phyloP scores from a whole-genome alignment of 768 basidiomycete genomes.

The Pulveroboletus sp. region DNA sequence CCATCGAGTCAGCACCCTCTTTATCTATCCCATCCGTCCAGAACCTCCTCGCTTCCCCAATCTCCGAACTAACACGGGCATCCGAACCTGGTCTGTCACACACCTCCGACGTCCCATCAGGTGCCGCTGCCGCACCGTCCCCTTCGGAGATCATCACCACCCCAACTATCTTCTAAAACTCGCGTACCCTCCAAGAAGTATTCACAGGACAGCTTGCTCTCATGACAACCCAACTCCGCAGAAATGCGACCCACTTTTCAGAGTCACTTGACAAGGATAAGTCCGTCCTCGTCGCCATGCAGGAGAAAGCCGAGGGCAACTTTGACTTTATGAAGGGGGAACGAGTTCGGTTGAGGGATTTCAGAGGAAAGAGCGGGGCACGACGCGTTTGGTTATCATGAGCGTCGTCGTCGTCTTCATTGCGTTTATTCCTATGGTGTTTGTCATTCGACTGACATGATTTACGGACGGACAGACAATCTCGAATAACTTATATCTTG shows the following conservation, averaged over 20 bases:
- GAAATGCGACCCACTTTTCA: slow-evolving; percentile 79
- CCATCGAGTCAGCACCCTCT: slow-evolving; percentile 20
- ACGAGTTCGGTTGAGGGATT: slow-evolving; percentile 56
- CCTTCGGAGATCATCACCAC: slow-evolving; percentile 34
- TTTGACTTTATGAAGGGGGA: slow-evolving; percentile 66
- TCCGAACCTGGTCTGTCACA: slow-evolving; percentile 1
- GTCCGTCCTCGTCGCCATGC: slow-evolving; percentile 60
- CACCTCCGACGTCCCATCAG: too few relatives aligned
- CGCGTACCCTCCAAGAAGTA: slow-evolving; percentile 67
- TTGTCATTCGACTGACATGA: slow-evolving; percentile 65
- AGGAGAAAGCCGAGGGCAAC: slow-evolving; percentile 74
- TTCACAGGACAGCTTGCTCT: slow-evolving; percentile 70
- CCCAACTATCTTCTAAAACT: slow-evolving; percentile 48
- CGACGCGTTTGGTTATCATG: slow-evolving; percentile 69
- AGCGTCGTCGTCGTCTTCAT: slow-evolving; percentile 64
- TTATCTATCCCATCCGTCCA: slow-evolving; percentile 16
- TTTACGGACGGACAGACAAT: not conserved
- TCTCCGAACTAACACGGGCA: slow-evolving; percentile 11
- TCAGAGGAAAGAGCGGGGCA: slow-evolving; percentile 63
- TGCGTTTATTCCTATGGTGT: slow-evolving; percentile 70
- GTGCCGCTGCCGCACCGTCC: slow-evolving; percentile 28
- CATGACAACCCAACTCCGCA: slow-evolving; percentile 88
- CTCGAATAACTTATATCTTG: too few relatives aligned
- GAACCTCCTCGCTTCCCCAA: slow-evolving; percentile 37
- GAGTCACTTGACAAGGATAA: slow-evolving; percentile 72